Evolutionary conservation across 129 eudicot genomes (phyloP).

Genomic region (Tagetes erecta): DNA sequence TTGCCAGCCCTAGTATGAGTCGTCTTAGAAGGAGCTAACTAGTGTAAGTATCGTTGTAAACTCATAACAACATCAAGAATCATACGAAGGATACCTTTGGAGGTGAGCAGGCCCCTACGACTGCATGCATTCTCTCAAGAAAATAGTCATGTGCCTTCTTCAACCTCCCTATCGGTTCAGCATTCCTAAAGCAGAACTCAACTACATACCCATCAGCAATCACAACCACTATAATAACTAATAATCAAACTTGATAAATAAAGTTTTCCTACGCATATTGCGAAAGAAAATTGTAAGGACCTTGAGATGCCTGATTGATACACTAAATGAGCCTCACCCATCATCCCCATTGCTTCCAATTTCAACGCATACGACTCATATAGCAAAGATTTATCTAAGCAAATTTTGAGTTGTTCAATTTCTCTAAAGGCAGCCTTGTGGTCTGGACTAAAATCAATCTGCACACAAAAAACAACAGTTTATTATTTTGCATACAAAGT

Average conservation of each 20-base stretch:
- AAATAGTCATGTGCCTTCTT: slow-evolving; percentile 66
- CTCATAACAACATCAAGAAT: slow-evolving; percentile 11
- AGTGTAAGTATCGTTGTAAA: background rate
- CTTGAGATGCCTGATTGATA: slow-evolving; percentile 81
- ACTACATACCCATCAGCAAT: slow-evolving; percentile 5
- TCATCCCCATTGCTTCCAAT: slow-evolving; percentile 72
- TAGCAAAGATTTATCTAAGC: slow-evolving; percentile 49
- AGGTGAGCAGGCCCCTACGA: slow-evolving; percentile 42
- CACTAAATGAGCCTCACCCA: slow-evolving; percentile 57
- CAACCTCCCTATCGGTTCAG: slow-evolving; percentile 78
- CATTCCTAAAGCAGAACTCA: slow-evolving; percentile 54
- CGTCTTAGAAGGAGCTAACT: background rate
- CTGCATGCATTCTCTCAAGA: slow-evolving; percentile 61
- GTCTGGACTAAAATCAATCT: slow-evolving; percentile 73
- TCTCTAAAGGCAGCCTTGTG: slow-evolving; percentile 53
- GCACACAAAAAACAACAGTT: slow-evolving; percentile 13
- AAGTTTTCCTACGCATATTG: background rate
- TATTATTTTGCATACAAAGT: background rate
- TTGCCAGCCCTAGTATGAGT: too few species aligned
- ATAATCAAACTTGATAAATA: background rate
- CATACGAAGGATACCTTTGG: slow-evolving; percentile 49
- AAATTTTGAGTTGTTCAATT: slow-evolving; percentile 58
- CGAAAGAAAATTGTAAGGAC: slow-evolving; percentile 32
- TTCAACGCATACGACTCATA: slow-evolving; percentile 63
- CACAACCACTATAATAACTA: background rate